Evolutionary conservation across 164 flowering plant genomes (phyloP).

Genomic region (Vitis labrusca): DNA sequence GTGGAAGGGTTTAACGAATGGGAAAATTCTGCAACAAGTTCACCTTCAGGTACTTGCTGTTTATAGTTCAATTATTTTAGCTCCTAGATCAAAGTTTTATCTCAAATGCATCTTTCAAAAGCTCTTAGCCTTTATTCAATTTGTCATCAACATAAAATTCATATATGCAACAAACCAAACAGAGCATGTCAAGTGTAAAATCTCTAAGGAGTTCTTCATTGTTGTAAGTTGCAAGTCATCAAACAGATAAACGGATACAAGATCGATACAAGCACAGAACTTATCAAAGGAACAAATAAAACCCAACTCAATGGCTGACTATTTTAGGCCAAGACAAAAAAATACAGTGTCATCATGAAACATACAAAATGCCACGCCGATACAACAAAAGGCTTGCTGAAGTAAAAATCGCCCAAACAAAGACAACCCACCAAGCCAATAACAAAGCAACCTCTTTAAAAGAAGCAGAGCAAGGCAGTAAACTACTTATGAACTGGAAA

Average conservation of each 20-base stretch:
- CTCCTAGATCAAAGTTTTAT: no score
- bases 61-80: no score
- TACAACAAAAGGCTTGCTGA: conserved; percentile 57
- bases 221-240: neutral
- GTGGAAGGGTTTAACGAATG: neutral
- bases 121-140: neutral
- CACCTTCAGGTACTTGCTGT: no score
- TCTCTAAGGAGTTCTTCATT: neutral
- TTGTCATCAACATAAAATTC: neutral
- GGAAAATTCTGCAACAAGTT: neutral
- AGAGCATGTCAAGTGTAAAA: neutral
- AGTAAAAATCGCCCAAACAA: conserved; percentile 59
- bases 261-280: conserved; percentile 11
- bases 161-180: neutral
- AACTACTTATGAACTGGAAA: conserved; percentile 32
- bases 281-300: conserved; percentile 5
- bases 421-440: conserved; percentile 91
- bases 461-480: conserved; percentile 50
- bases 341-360: conserved; percentile 45
- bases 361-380: conserved; percentile 61
- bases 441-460: conserved; percentile 61
- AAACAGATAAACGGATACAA: neutral
- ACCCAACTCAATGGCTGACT: conserved; percentile 6
- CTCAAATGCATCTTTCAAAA: no score
- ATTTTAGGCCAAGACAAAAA: conserved; percentile 5